These are phyloP conservation scores for Termitomyces sp. DNA, from an alignment of 768 basidiomycete species.

Conservation along the genomic window DNA sequence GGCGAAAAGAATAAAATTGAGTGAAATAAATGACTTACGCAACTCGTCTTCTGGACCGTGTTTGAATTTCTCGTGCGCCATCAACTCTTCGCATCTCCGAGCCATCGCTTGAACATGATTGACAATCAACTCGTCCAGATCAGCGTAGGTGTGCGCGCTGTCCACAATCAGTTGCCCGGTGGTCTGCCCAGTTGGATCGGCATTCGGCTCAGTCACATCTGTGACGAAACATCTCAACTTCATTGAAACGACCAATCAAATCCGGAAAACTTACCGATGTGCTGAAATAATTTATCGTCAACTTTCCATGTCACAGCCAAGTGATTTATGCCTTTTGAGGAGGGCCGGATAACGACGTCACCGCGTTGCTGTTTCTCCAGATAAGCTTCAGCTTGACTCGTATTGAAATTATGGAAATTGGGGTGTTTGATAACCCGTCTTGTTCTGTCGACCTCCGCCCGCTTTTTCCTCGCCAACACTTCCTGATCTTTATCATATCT, in stretches of 20 bases:
- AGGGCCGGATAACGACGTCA: constrained; percentile 94
- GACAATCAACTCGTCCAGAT: constrained; percentile 95
- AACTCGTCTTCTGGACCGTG: constrained; percentile 83
- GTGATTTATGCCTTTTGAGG: constrained; percentile 90
- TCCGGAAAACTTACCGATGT: constrained; percentile 64
- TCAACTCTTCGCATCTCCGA: constrained; percentile 88
- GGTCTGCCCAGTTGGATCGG: constrained; percentile 64
- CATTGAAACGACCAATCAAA: neutral
- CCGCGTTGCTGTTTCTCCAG: constrained; percentile 89
- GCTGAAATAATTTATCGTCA: constrained; percentile 91
- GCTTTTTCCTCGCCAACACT: constrained; percentile 74
- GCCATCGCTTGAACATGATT: constrained; percentile 95
- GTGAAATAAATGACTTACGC: constrained; percentile 48
- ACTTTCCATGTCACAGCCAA: constrained; percentile 99
- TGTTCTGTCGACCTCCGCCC: constrained; percentile 72
- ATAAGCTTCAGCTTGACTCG: constrained; percentile 82
- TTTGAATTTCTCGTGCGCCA: constrained; percentile 95
- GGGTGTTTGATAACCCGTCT: constrained; percentile 95
- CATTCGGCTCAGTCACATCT: constrained; percentile 83
- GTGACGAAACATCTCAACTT: neutral
- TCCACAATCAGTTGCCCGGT: constrained; percentile 69
- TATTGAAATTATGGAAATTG: constrained; percentile 95
- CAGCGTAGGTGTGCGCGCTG: constrained; percentile 75
- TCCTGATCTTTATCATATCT: constrained; percentile 66
- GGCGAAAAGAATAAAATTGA: neutral